Evolutionary conservation across 306 rosid genomes (phyloP).

Genomic region (Mimosa pudica): DNA sequence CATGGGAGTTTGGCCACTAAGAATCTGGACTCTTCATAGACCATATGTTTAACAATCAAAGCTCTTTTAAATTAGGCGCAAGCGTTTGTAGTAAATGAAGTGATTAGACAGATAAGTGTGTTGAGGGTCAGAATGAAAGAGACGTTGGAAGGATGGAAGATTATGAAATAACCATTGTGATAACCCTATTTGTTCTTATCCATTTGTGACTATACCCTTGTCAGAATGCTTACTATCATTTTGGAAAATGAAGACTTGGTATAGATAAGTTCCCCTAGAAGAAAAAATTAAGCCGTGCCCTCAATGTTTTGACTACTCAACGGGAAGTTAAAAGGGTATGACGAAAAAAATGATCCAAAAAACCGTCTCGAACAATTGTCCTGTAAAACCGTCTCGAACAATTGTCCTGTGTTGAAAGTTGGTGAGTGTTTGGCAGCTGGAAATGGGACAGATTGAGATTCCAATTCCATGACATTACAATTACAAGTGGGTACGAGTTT

Average conservation of each 20-base stretch:
- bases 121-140: background rate
- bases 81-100: slow-evolving; percentile 14
- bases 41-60: background rate
- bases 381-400: slow-evolving; percentile 30
- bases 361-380: slow-evolving; percentile 40
- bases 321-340: too few relatives aligned
- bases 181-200: background rate
- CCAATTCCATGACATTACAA: slow-evolving; percentile 27
- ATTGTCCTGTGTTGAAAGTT: slow-evolving; percentile 34
- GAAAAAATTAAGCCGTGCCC: background rate
- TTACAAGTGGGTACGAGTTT: slow-evolving; percentile 33
- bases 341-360: background rate
- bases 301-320: slow-evolving; percentile 6
- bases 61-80: slow-evolving; percentile 1
- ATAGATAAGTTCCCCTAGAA: slow-evolving; percentile 2
- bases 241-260: slow-evolving; percentile 1
- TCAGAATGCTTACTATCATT: slow-evolving; percentile 21
- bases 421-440: slow-evolving; percentile 17
- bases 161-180: background rate
- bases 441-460: slow-evolving; percentile 24
- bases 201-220: background rate
- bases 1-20: slow-evolving; percentile 1
- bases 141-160: background rate
- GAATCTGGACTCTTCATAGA: slow-evolving; percentile 2
- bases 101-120: background rate